Evolutionary conservation across 192 early-diverging fungal species (phyloP).

Genomic region (Backusella tuberculispora): DNA sequence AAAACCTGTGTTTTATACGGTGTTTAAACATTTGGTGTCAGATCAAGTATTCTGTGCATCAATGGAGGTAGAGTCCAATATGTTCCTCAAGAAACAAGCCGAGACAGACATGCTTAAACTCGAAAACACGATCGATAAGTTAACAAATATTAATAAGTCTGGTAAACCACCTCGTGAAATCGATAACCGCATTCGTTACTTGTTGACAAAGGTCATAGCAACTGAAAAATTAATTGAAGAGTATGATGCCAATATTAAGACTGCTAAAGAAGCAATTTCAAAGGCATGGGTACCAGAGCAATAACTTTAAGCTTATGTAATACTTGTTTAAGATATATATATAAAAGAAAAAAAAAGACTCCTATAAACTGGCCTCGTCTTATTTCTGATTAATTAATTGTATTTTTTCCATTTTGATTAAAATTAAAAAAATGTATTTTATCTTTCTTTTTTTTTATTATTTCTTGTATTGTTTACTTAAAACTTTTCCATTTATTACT

Average conservation of each 20-base stretch:
- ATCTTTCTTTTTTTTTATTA: not conserved
- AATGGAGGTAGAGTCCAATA: conserved; percentile 77
- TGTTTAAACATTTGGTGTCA: conserved; percentile 72
- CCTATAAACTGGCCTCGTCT: conserved; percentile 13
- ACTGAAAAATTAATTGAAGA: conserved; percentile 31
- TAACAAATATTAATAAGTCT: conserved; percentile 53
- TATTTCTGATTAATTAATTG: conserved; percentile 13
- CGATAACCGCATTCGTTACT: conserved; percentile 28
- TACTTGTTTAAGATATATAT: not conserved
- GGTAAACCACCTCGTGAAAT: conserved; percentile 64
- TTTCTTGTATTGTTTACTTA: conserved; percentile 1
- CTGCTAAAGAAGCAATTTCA: conserved; percentile 28
- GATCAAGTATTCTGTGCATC: conserved; percentile 75
- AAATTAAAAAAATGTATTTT: not conserved
- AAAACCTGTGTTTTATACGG: conserved; percentile 81
- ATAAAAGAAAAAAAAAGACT: conserved; percentile 3
- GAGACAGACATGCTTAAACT: conserved; percentile 63
- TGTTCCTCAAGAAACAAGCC: conserved; percentile 59
- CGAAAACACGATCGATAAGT: conserved; percentile 62
- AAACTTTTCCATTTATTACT: no score
- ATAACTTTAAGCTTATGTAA: not conserved
- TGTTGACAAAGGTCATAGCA: conserved; percentile 27
- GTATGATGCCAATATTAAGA: conserved; percentile 31
- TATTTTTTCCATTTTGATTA: conserved; percentile 3
- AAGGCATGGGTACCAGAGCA: conserved; percentile 22